Base-by-base conservation (phyloP, 2,329 filamentous ascomycete species). In the Apiospora malaysiana region DNA sequence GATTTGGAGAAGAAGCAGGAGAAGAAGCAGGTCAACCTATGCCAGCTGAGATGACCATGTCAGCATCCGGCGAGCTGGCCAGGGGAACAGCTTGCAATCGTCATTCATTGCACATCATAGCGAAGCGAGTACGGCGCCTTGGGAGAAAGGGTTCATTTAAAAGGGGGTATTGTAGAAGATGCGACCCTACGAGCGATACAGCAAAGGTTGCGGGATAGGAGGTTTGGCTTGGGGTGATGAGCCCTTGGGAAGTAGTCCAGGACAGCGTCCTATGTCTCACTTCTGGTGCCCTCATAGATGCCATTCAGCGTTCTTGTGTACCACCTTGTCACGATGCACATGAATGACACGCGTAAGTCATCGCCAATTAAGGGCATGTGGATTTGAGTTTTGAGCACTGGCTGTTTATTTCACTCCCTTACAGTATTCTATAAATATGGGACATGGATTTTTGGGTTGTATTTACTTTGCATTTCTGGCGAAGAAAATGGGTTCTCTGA, bases 91-190 rank as follows among this genome's bases (percentile, higher is more conserved):
- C 56, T 63, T 40, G 32, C 56, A n/a, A 63, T 12, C 32, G 27
- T 63, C 56, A 63, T 63, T 63, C 56, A 63, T 63, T 63, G 56
- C 18, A 40, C 32, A 63, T 63, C 56, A 63, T 63, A 63, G 56
- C 56, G 56, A 40, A 63, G 56, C 56, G 56, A 63, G 56, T 63
- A 63, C 56, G 56, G 56, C 56, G 56, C 56, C 27, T 63, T 21
- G 56, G 56, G 27, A 8, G 32, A 63, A 40, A 56, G 23, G 56
- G 21, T 40, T 63, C 8, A 63, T 63, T 63, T 63, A n/a, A 32
- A 32, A 32, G 56, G 9, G 32, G 23, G 56, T 9, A 40, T n/a
- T 63, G 16, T 23, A 40, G 56, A 63, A 32, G 14, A n/a, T 1
- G 56, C 9, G 56, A 21, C 23, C 40, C 21, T 23, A 63, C 21